Evolutionary conservation across 768 basidiomycete species (phyloP), one percentile per base, ranked within the genome.

Genomic region (Rhodotorula kratochvilovae): DNA sequence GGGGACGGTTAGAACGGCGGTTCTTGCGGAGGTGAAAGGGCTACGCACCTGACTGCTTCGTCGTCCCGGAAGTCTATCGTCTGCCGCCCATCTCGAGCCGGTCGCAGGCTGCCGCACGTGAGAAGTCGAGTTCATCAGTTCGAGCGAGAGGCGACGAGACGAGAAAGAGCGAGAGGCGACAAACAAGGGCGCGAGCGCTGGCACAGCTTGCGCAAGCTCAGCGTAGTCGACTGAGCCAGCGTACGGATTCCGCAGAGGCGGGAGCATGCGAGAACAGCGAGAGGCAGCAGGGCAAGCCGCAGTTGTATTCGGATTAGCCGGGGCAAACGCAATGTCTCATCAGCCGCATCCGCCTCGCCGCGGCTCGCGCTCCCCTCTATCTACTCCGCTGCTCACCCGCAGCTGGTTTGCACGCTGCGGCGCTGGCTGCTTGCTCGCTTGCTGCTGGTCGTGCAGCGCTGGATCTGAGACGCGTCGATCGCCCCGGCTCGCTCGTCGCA

Each of bases 61-160:
- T 55, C 61, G 42, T 89, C 83, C 75, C 87, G 85, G 78, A 92
- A 97, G 78, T 95, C 86, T 66, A 97, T 88, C 0, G 84, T 84
- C 3, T 80, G 70, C 0, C 75, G 72, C 4, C 79, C 73, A 3
- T 29, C 21, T 7, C 25, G 16, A 12, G 39, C 13, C 0, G 11
- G 15, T 3, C 43, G 39, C 21, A 62, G 10, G 50, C 65, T 63
- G 53, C n/a, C 8, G 16, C 29, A 19, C 13, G n/a, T 13, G 35
- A 42, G 23, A 23, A 43, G 23, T 12, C 11, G 53, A 7, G 54
- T 29, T 25, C n/a, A n/a, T n/a, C n/a, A n/a, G n/a, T 21, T 5
- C 5, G 27, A 35, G 19, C 48, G 46, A 2, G 11, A 16, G 43
- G 17, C 21, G 51, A 59, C 3, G 21, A 8, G 27, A 61, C 39